Base-by-base conservation (phyloP, 768 basidiomycete species). In the Terana coerulea region DNA sequence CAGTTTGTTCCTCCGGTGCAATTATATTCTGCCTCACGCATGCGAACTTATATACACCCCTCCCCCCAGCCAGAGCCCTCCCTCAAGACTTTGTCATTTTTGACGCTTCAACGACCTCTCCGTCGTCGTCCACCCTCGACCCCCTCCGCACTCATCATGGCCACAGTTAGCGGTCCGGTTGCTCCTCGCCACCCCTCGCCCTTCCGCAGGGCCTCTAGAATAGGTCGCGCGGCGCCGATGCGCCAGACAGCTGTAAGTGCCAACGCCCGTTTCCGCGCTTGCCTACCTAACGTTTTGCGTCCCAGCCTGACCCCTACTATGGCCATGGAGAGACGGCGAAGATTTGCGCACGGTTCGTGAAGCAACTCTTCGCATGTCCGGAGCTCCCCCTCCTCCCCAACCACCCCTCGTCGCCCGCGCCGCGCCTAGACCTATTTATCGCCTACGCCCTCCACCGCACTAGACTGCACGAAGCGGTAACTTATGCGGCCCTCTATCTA, bases 381-480 rank as follows among this genome's bases (percentile, higher is more conserved):
- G 89, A 93, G 54, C 75, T 83, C 25, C 87, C 91, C 61, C n/a
- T 54, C 61, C 57, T 61, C n/a, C 51, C 61, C 29, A 42, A 65
- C 26, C 31, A 53, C 24, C 65, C 79, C 1, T 75, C 75, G 3
- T 74, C 79, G 49, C 73, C 82, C 7, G 78, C 83, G 41, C 83
- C 84, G 0, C 69, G 74, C 2, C 75, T 93, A 0, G 86, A 88
- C 0, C 76, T 82, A 57, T 93, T 93, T 66, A 88, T 92, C 62
- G 90, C 90, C 0, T 94, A 94, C 64, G 86, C 88, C 0, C 80
- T 93, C 14, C 88, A 94, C 61, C 84, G 92, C 26, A 88, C 84
- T 0, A 75, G 84, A 2, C 71, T 88, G 0, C 81, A 83, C 10
- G 37, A 72, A 0, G 76, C 79, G 0, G 86, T 87, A 31, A 80